Evolutionary conservation across 805 yeast genomes (phyloP).

Genomic region (Candida hungchunana): DNA sequence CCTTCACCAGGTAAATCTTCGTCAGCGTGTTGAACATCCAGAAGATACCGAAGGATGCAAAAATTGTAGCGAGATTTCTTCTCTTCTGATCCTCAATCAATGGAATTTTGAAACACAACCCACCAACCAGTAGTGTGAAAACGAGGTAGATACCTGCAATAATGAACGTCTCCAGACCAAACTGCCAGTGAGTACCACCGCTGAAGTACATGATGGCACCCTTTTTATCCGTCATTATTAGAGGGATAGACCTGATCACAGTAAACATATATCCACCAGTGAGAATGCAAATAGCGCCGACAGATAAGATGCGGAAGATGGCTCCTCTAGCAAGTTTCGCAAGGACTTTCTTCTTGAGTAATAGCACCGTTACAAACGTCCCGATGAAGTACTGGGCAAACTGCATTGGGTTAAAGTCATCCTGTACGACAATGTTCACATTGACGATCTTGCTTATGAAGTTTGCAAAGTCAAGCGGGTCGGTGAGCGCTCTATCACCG

Average conservation of each 20-base stretch:
- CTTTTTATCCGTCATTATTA: conserved; percentile 48
- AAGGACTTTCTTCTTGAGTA: conserved; percentile 45
- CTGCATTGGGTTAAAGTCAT: conserved; percentile 38
- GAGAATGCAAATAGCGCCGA: conserved; percentile 40
- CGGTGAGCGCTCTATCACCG: conserved; percentile 28
- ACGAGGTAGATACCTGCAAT: conserved; percentile 47
- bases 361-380: conserved; percentile 41
- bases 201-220: conserved; percentile 53
- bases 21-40: conserved; percentile 21
- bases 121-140: conserved; percentile 39
- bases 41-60: conserved; percentile 15
- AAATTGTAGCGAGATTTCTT: conserved; percentile 9
- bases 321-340: conserved; percentile 27
- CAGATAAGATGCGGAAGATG: conserved; percentile 30
- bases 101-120: conserved; percentile 38
- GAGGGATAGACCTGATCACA: conserved; percentile 55
- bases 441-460: conserved; percentile 46
- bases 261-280: conserved; percentile 65
- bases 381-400: conserved; percentile 43
- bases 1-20: conserved; percentile 16
- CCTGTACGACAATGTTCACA: conserved; percentile 38
- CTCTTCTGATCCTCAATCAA: conserved; percentile 12
- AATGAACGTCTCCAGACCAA: conserved; percentile 61
- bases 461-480: conserved; percentile 47
- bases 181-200: conserved; percentile 65